Percentiles rank a stretch among this genome's conserved stretches.
Conservation (phyloP, 139 green algal genomes). For the Ostreobium quekettii region DNA sequence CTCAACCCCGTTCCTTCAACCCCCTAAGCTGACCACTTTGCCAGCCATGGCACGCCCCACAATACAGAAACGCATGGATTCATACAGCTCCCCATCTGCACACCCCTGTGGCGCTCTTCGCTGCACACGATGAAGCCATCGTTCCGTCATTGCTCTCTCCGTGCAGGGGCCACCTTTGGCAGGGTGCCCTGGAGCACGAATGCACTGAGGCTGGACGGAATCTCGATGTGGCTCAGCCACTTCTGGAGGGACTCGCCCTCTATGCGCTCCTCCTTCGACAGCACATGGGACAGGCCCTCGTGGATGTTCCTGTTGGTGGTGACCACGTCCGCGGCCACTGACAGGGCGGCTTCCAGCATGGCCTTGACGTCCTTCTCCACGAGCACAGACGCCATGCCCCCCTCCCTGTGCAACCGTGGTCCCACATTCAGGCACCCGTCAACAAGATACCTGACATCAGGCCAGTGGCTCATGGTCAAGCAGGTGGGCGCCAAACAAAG, state of each 20-base stretch:
- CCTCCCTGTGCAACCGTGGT: background rate
- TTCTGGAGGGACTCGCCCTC: slow-evolving; percentile 43
- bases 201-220: slow-evolving; percentile 14
- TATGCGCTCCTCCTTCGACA: slow-evolving; percentile 48
- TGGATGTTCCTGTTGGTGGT: slow-evolving; percentile 44
- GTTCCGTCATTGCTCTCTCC: too few relatives aligned
- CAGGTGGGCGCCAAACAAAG: too few relatives aligned
- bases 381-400: slow-evolving; percentile 22
- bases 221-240: slow-evolving; percentile 32
- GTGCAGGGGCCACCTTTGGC: background rate
- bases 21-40: too few relatives aligned
- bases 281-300: slow-evolving; percentile 27
- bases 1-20: too few relatives aligned
- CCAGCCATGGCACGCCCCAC: too few relatives aligned
- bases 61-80: too few relatives aligned
- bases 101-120: too few relatives aligned
- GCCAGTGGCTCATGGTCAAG: too few relatives aligned
- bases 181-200: slow-evolving; percentile 16
- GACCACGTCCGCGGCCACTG: slow-evolving; percentile 54
- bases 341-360: slow-evolving; percentile 58
- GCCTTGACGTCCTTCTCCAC: slow-evolving; percentile 57
- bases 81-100: too few relatives aligned
- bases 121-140: too few relatives aligned
- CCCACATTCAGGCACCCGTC: too few relatives aligned
- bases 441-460: too few relatives aligned